Percentiles rank a stretch among this genome's conserved stretches.
Conservation (phyloP, 306 rosid species). For the Vigna mungo region DNA sequence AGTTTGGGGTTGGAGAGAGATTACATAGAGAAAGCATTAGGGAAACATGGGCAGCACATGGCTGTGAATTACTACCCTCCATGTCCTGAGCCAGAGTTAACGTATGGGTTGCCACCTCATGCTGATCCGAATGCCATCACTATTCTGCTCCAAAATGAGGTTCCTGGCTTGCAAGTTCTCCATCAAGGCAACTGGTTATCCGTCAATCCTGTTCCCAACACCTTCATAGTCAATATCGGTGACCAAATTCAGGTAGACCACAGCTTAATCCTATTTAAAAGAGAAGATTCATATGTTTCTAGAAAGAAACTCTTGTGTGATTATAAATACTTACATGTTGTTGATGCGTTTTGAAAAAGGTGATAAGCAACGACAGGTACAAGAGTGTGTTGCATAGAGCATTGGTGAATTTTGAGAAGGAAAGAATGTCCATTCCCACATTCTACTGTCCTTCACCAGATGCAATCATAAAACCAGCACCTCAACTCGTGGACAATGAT, state of each 20-base stretch:
- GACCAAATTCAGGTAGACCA: constrained; percentile 81
- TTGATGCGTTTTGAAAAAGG: constrained; percentile 30
- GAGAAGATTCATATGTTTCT: no score
- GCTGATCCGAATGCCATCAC: constrained; percentile 94
- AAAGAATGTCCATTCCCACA: constrained; percentile 83
- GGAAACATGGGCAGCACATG: constrained; percentile 92
- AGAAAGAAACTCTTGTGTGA: no score
- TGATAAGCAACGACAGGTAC: constrained; percentile 61
- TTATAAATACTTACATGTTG: neutral
- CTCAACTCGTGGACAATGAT: constrained; percentile 48
- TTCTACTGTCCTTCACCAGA: constrained; percentile 79
- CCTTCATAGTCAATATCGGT: constrained; percentile 80
- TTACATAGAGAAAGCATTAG: constrained; percentile 58
- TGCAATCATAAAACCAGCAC: constrained; percentile 70
- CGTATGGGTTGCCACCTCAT: constrained; percentile 85
- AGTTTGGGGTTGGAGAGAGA: constrained; percentile 76
- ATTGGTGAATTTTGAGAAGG: constrained; percentile 64
- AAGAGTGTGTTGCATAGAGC: constrained; percentile 95
- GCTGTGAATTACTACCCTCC: constrained; percentile 88
- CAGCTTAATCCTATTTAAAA: no score
- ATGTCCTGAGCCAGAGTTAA: constrained; percentile 87
- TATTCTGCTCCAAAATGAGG: constrained; percentile 73
- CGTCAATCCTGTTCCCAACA: constrained; percentile 74
- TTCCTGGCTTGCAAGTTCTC: constrained; percentile 82
- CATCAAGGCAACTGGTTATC: constrained; percentile 74